Evolutionary conservation across 345 rosid species (phyloP).

Genomic region (Murraya paniculata): DNA sequence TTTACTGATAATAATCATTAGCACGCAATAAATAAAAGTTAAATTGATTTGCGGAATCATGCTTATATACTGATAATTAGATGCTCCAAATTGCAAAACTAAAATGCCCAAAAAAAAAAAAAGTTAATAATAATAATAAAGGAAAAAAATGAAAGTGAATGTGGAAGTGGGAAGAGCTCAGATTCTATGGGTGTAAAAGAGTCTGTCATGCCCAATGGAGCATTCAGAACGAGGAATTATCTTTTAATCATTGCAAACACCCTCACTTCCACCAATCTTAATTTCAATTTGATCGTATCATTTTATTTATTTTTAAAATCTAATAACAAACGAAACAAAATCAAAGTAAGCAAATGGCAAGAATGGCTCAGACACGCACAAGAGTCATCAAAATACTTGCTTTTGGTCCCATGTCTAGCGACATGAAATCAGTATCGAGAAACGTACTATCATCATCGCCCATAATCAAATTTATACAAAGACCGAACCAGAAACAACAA

Average conservation of each 20-base stretch:
- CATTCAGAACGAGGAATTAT: slow-evolving; percentile 33
- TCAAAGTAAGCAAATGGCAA: too few relatives aligned
- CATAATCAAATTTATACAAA: neutral
- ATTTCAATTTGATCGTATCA: neutral
- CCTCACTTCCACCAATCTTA: neutral
- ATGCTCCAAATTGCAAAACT: neutral
- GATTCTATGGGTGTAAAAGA: slow-evolving; percentile 38
- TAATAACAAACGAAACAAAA: neutral
- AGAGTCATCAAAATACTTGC: slow-evolving; percentile 38
- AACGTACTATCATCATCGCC: slow-evolving; percentile 39
- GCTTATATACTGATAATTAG: too few relatives aligned
- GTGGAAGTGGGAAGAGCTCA: slow-evolving; percentile 19
- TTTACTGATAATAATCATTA: too few relatives aligned
- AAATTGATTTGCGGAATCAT: too few relatives aligned
- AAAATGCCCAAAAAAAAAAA: neutral
- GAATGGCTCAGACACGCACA: slow-evolving; percentile 56
- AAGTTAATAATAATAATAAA: neutral
- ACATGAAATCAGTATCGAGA: slow-evolving; percentile 44
- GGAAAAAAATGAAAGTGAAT: neutral
- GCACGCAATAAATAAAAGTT: too few relatives aligned
- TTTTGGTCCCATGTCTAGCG: slow-evolving; percentile 18
- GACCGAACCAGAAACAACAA: neutral
- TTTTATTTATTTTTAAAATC: neutral
- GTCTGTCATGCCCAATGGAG: slow-evolving; percentile 25
- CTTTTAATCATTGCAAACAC: slow-evolving; percentile 25